Conservation (phyloP, 352 stramenopile genomes). For the Thraustochytrium sp. region DNA sequence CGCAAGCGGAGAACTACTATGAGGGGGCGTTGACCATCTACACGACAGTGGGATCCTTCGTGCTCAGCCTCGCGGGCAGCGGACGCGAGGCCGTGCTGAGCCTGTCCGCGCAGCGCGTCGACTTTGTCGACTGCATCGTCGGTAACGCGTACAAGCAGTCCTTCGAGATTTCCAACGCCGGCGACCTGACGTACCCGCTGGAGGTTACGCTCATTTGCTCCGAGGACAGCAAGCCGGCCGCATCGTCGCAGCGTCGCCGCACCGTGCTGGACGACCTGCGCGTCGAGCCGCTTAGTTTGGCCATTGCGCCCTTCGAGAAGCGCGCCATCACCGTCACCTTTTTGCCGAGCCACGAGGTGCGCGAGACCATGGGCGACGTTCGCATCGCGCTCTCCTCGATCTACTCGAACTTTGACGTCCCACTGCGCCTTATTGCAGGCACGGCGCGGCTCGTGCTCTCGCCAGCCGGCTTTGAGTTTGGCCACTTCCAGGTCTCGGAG, state of each 20-base stretch:
- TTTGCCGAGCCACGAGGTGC: not conserved
- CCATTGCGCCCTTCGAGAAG: conserved; percentile 39
- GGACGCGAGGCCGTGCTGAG: conserved; percentile 36
- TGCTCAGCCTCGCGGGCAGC: not conserved
- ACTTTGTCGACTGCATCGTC: conserved; percentile 40
- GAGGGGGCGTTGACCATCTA: conserved; percentile 19
- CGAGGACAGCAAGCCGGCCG: not conserved
- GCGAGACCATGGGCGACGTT: not conserved
- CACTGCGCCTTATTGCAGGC: not conserved
- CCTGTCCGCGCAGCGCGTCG: conserved; percentile 29
- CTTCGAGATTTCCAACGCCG: conserved; percentile 39
- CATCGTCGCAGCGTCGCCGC: not conserved
- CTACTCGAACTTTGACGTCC: conserved; percentile 43
- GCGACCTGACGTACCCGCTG: conserved; percentile 18
- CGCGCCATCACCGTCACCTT: conserved; percentile 27
- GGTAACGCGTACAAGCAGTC: conserved; percentile 30
- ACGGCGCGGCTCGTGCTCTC: not conserved
- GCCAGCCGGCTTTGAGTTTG: conserved; percentile 26
- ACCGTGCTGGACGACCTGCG: conserved; percentile 14
- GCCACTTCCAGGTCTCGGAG: conserved; percentile 38
- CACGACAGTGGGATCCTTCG: conserved; percentile 23
- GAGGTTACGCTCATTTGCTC: not conserved
- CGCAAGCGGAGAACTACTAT: not conserved
- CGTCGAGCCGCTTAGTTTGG: not conserved
- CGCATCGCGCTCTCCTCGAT: conserved; percentile 39